Evolutionary conservation across 495 filamentous ascomycete genomes (phyloP).

Genomic region (Podospora bellae-mahoneyi): DNA sequence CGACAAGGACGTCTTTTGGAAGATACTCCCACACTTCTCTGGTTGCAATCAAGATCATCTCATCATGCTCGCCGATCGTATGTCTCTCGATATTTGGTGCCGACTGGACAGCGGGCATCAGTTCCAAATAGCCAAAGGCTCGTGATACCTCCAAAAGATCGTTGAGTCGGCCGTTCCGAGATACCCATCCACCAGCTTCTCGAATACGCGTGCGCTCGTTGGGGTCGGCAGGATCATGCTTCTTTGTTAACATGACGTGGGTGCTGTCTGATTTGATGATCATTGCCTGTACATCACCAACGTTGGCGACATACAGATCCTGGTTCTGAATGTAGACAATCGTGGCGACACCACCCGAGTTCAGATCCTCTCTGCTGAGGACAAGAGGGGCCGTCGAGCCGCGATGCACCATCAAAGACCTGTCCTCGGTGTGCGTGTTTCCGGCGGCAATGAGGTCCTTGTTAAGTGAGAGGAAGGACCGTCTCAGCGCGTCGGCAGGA

Average conservation of each 20-base stretch:
- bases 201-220: constrained; percentile 84
- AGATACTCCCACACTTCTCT: constrained; percentile 94
- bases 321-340: constrained; percentile 84
- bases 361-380: constrained; percentile 80
- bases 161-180: constrained; percentile 88
- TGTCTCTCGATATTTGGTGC: constrained; percentile 79
- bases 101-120: constrained; percentile 90
- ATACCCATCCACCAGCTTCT: constrained; percentile 92
- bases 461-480: constrained; percentile 85
- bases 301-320: constrained; percentile 90
- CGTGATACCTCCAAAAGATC: constrained; percentile 87
- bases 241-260: constrained; percentile 74
- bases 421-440: constrained; percentile 76
- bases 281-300: constrained; percentile 92
- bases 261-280: constrained; percentile 84
- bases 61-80: constrained; percentile 82
- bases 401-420: constrained; percentile 58
- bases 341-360: constrained; percentile 86
- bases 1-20: constrained; percentile 81
- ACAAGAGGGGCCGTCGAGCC: constrained; percentile 65
- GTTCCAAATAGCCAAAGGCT: constrained; percentile 88
- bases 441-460: constrained; percentile 88
- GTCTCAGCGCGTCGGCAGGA: constrained; percentile 75
- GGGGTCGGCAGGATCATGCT: constrained; percentile 86
- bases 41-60: constrained; percentile 88